Evolutionary conservation across 176 grass and related monocot species (phyloP), one percentile per base, ranked within the genome.

Genomic region (Avena sativa): DNA sequence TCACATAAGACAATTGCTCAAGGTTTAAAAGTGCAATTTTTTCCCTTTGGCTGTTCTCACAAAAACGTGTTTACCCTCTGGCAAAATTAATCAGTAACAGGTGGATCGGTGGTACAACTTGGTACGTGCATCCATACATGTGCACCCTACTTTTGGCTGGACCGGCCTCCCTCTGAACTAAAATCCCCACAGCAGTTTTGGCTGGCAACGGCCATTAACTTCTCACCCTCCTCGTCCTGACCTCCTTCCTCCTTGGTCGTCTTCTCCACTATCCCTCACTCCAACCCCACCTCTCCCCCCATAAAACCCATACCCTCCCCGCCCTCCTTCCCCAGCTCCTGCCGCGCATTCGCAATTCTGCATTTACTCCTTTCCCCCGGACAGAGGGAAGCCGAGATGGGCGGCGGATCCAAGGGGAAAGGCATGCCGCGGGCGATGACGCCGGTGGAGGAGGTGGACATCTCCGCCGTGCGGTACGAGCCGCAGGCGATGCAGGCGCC

Each of bases 391-490:
- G 13, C 48, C 0, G 25, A 9, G 46, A 70, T 82, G 80, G 61
- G 48, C 32, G 63, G 73, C 73, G 73, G 80, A 82, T 70, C 80
- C 64, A 52, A 8, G 47, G 90, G 77, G 40, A 88, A 66, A 79
- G 81, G 79, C 36, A 75, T 36, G 63, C 81, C 81, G 81, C 89
- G 55, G 6, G 86, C 79, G 69, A 89, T 98, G 90, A 1, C 81
- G 81, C 89, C 96, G 17, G 96, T 74, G 26, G 90, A 81, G 87
- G 90, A 94, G 85, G 90, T 98, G 57, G 92, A 96, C 82, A 56
- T 96, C 75, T 2, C 87, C 71, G 72, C 89, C 75, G 90, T 94
- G 23, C 81, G 92, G 52, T 98, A 98, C 90, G 52, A 50, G 79
- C 28, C 92, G n/a, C 60, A 44, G 12, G n/a, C 67, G 8, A 50